Evolutionary conservation across 78 protist species (phyloP), one percentile per base, ranked within the genome.

Genomic region (Dictyostelium purpureum): DNA sequence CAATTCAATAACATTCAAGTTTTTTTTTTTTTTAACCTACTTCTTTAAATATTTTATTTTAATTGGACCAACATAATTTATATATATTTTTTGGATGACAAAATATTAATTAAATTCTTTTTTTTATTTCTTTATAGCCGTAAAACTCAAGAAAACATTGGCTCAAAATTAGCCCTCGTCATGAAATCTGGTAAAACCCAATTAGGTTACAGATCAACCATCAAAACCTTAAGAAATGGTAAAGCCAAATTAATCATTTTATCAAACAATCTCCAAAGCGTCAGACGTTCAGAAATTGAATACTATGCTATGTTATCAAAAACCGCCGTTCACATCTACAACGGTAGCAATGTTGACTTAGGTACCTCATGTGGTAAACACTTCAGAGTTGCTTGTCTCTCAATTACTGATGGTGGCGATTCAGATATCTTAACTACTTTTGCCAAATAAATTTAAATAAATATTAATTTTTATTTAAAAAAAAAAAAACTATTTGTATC

Each of bases 291-390:
- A 1, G 99, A 99, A 96, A 59, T 99, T 31, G 99, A 99, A 96
- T 99, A 99, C 99, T 98, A 99, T 96, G 99, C 99, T 51, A 98
- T 99, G 99, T 98, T 99, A 67, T 38, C 98, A 81, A 96, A 96
- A 96, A 95, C 99, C 79, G 51, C 67, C 71, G 99, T 99, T 38
- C 98, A 98, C 94, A 99, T 99, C 94, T 99, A 96, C 98, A 16
- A 69, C 47, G 99, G 99, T 65, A 83, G 90, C 99, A 99, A 99
- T 98, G 95, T 98, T 56, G 99, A 97, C 42, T 97, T 99, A 56
- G 99, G 99, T 35, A 97, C 99, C 11, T 99, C 99, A 18, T 98
- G 99, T 95, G 99, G 99, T 35, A 95, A 97, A 92, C 87, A 94
- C 92, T 99, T 88, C 99, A 97, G 99, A 88, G 95, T 93, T 42